A percentile compares a stretch with the other conserved stretches of the same genome.
Evolutionary conservation across 2,329 filamentous ascomycete species (phyloP).

Genomic region (Dactylellina cionopaga): DNA sequence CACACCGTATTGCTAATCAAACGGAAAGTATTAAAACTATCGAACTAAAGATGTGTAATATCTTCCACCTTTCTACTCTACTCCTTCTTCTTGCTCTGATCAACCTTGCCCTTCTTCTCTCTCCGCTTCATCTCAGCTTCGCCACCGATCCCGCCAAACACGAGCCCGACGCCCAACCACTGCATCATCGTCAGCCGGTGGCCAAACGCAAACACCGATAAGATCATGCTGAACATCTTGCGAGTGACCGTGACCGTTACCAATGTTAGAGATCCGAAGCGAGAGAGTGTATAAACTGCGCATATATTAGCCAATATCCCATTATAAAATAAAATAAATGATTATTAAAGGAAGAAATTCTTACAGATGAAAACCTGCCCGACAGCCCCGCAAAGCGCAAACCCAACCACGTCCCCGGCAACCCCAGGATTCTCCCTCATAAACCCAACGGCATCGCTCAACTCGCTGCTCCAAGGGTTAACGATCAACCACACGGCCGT

Average conservation of each 20-base stretch:
- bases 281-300: conserved; percentile 85
- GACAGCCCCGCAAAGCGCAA: conserved; percentile 87
- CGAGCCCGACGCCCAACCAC: conserved; percentile 89
- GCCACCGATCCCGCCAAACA: conserved; percentile 94
- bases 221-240: conserved; percentile 99
- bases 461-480: conserved; percentile 83
- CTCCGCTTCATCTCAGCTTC: conserved; percentile 82
- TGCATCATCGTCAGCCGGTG: conserved; percentile 88
- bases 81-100: conserved; percentile 65
- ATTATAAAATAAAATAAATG: not conserved
- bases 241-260: conserved; percentile 97
- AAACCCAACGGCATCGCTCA: conserved; percentile 81
- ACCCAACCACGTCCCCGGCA: conserved; percentile 87
- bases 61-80: too few relatives aligned
- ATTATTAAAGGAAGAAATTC: conserved; percentile 57
- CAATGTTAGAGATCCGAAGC: conserved; percentile 88
- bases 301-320: conserved; percentile 9
- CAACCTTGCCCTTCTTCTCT: conserved; percentile 85
- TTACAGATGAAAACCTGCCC: conserved; percentile 95
- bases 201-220: conserved; percentile 93
- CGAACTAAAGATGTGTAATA: too few relatives aligned
- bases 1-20: too few relatives aligned
- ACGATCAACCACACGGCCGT: conserved; percentile 80
- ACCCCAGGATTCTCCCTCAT: conserved; percentile 81
- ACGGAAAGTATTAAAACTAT: too few relatives aligned